Conservation (phyloP, 768 basidiomycete species). For the Trichaptum fuscoviolaceum region DNA sequence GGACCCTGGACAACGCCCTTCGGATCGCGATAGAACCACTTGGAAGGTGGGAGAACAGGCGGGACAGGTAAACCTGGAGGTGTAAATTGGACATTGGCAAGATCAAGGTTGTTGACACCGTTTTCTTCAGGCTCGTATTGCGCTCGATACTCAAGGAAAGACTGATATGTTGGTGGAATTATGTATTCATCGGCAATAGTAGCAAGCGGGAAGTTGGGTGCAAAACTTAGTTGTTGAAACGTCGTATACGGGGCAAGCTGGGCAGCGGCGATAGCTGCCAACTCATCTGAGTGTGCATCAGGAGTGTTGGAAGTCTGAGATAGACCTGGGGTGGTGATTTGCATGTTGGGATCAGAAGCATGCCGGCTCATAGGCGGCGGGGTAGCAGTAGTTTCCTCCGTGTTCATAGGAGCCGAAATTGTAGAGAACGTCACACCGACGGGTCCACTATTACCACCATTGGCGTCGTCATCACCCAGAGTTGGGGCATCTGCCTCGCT, state of each 20-base stretch:
- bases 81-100: constrained; percentile 62
- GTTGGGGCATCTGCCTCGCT: constrained; percentile 40
- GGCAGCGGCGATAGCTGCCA: constrained; percentile 59
- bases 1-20: constrained; percentile 78
- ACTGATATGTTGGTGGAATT: constrained; percentile 85
- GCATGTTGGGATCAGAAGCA: constrained; percentile 9
- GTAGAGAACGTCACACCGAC: constrained; percentile 53
- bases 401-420: constrained; percentile 34
- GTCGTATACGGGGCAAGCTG: constrained; percentile 84
- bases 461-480: constrained; percentile 46
- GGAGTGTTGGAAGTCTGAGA: constrained; percentile 26
- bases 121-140: constrained; percentile 54
- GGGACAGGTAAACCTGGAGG: constrained; percentile 79
- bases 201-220: constrained; percentile 84
- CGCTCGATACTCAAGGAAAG: constrained; percentile 66
- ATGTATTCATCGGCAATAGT: constrained; percentile 87
- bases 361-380: constrained; percentile 17
- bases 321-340: constrained; percentile 18
- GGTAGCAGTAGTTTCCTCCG: constrained; percentile 38
- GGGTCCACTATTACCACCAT: constrained; percentile 46
- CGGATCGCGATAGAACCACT: constrained; percentile 83
- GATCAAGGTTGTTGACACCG: constrained; percentile 36
- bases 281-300: constrained; percentile 55
- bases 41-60: constrained; percentile 57
- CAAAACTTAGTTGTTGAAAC: constrained; percentile 84